phyloP scores from a whole-genome alignment of 371 early-diverging fungal species.

The Chytridiales sp. region DNA sequence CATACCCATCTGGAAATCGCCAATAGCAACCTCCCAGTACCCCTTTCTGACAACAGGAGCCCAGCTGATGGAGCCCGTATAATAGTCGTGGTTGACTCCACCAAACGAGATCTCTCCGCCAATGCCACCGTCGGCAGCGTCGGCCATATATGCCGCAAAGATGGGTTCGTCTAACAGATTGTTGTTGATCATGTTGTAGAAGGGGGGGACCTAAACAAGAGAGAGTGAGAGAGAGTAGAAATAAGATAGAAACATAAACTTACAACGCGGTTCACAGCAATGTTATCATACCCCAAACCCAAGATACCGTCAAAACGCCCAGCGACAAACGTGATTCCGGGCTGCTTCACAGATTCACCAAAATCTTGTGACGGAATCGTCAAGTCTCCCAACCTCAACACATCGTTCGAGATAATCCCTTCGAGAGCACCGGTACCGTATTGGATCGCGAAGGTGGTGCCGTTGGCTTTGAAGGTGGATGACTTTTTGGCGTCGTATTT shows the following conservation, averaged over 20 bases:
- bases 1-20: slow-evolving; percentile 69
- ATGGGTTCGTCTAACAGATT: slow-evolving; percentile 73
- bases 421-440: slow-evolving; percentile 89
- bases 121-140: slow-evolving; percentile 43
- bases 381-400: slow-evolving; percentile 56
- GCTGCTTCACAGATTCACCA: slow-evolving; percentile 90
- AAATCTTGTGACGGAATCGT: slow-evolving; percentile 68
- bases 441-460: slow-evolving; percentile 74
- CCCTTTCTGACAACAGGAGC: slow-evolving; percentile 82
- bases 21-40: slow-evolving; percentile 91
- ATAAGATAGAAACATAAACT: no score
- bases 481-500: slow-evolving; percentile 78
- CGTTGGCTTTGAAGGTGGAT: slow-evolving; percentile 72
- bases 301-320: slow-evolving; percentile 93
- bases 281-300: slow-evolving; percentile 82
- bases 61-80: slow-evolving; percentile 72
- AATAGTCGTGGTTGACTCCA: slow-evolving; percentile 69
- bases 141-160: slow-evolving; percentile 79
- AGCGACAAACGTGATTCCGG: slow-evolving; percentile 75
- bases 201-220: slow-evolving; percentile 93
- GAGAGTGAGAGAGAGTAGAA: no score
- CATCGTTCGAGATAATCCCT: slow-evolving; percentile 68
- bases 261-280: slow-evolving; percentile 78
- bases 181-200: slow-evolving; percentile 83
- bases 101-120: slow-evolving; percentile 89